Percentiles rank a stretch among this genome's conserved stretches.
Evolutionary conservation across 768 basidiomycete species (phyloP).

Genomic region (Ramaria rubella): DNA sequence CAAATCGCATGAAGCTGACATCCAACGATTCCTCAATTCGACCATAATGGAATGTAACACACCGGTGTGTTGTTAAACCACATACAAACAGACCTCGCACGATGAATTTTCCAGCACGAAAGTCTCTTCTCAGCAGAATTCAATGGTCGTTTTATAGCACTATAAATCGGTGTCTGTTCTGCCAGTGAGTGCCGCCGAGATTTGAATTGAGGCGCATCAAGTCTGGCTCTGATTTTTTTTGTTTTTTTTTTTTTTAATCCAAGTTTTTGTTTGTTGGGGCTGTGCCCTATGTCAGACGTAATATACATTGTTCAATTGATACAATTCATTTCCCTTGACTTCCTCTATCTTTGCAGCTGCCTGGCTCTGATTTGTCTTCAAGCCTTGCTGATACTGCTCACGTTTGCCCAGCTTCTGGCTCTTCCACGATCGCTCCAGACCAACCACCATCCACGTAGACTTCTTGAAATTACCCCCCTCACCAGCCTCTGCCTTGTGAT

Average conservation of each 20-base stretch:
- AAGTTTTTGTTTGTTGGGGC: no score
- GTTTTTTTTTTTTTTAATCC: no score
- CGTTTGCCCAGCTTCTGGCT: slow-evolving; percentile 27
- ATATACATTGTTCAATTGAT: no score
- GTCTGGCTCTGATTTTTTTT: no score
- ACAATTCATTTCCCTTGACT: no score
- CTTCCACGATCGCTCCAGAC: slow-evolving; percentile 30
- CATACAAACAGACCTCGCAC: slow-evolving; percentile 17
- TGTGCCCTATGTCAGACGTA: no score
- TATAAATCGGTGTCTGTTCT: slow-evolving; percentile 24
- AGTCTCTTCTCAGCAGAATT: slow-evolving; percentile 29
- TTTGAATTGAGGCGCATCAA: no score
- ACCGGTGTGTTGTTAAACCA: slow-evolving; percentile 45
- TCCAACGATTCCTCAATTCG: slow-evolving; percentile 24
- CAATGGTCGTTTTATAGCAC: slow-evolving; percentile 21
- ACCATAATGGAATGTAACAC: slow-evolving; percentile 44
- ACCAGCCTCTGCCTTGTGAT: no score
- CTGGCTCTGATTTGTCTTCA: not conserved
- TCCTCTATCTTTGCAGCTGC: not conserved
- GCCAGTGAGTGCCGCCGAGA: not conserved
- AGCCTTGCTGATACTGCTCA: slow-evolving; percentile 38
- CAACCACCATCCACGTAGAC: no score
- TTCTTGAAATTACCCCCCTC: no score
- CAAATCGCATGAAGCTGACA: slow-evolving; percentile 21
- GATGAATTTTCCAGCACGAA: slow-evolving; percentile 47